Conservation (phyloP, 495 filamentous ascomycete species). For the Glutinoglossum americanum region DNA sequence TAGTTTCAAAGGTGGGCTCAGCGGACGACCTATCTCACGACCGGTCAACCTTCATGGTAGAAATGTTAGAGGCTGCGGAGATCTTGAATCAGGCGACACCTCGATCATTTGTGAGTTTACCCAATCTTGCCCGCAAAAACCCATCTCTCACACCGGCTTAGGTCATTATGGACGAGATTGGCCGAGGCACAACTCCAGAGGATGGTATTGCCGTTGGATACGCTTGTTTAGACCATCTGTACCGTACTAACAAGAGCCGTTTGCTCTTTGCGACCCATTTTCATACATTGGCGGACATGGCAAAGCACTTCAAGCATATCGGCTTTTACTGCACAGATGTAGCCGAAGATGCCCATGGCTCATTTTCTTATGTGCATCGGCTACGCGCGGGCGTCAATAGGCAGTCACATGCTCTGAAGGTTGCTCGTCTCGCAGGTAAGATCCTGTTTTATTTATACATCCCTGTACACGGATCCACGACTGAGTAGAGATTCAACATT, state of each 20-base stretch:
- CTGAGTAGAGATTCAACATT: neutral
- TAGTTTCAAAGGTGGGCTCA: conserved; percentile 36
- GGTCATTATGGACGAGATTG: conserved; percentile 96
- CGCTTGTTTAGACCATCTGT: conserved; percentile 65
- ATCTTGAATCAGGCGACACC: conserved; percentile 45
- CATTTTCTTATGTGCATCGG: conserved; percentile 72
- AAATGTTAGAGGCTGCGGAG: conserved; percentile 57
- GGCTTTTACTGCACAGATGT: conserved; percentile 84
- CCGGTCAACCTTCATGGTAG: conserved; percentile 90
- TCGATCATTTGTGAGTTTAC: conserved; percentile 39
- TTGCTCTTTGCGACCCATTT: conserved; percentile 92
- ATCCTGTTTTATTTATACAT: neutral
- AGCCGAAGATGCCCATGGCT: conserved; percentile 35
- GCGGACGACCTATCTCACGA: conserved; percentile 81
- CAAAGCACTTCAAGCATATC: conserved; percentile 32
- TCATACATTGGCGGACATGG: conserved; percentile 61
- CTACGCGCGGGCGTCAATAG: conserved; percentile 66
- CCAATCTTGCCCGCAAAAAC: neutral
- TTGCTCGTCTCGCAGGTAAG: conserved; percentile 61
- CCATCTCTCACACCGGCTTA: neutral
- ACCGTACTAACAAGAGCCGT: conserved; percentile 51
- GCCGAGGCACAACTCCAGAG: conserved; percentile 76
- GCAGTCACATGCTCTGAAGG: conserved; percentile 75
- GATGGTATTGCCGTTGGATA: conserved; percentile 82
- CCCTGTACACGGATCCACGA: neutral